Conservation (phyloP, 1,284 basidiomycete species). For the Ustilago bromivora region DNA sequence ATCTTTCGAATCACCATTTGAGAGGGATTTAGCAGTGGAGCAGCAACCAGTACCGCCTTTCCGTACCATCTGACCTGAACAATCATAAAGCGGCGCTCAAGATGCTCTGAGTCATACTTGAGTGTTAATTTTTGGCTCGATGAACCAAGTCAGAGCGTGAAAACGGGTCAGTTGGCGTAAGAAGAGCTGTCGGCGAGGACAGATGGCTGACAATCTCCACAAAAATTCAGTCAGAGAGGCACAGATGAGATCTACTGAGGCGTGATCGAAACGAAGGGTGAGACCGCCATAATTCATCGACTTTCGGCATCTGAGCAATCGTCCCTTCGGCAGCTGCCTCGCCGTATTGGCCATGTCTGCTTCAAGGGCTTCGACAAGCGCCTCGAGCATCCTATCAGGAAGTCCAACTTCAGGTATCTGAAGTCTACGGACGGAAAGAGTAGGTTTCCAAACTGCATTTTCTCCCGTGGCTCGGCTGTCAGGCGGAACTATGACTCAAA, state of each 20-base stretch:
- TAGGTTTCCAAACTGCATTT: background rate
- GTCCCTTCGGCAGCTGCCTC: background rate
- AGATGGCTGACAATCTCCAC: background rate
- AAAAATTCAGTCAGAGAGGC: background rate
- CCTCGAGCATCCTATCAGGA: background rate
- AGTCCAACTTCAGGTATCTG: constrained; percentile 5
- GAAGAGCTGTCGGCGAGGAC: background rate
- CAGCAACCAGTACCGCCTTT: no score
- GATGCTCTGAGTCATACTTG: background rate
- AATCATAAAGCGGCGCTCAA: background rate
- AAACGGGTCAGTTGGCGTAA: background rate
- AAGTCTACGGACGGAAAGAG: constrained; percentile 1
- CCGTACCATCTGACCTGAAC: background rate
- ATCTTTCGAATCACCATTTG: background rate
- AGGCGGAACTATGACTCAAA: no score
- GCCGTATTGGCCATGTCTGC: background rate
- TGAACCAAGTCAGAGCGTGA: background rate
- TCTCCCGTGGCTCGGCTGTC: background rate
- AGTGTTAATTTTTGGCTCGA: background rate
- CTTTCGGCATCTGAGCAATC: no score
- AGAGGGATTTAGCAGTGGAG: background rate
- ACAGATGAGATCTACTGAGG: background rate
- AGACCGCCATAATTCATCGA: no score
- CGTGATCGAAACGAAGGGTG: background rate
- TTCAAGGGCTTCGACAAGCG: background rate